These are phyloP conservation scores for Trypanosomatidae sp. DNA, from an alignment of 208 protist genomes.

Conservation along the genomic window DNA sequence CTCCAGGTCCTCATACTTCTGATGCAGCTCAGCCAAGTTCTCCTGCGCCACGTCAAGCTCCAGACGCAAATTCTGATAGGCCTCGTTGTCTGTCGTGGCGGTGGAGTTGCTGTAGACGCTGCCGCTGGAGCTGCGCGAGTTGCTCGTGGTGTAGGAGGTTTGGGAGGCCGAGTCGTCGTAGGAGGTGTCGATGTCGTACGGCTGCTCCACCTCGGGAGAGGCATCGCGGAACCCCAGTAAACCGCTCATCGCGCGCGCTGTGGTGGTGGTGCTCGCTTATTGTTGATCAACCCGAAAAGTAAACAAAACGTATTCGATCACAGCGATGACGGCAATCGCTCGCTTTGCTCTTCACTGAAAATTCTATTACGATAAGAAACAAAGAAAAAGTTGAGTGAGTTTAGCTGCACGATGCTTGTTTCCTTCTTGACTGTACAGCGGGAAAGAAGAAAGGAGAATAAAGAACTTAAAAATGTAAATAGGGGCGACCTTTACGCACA, in stretches of 20 bases:
- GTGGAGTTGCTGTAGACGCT: constrained; percentile 28
- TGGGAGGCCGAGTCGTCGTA: constrained; percentile 31
- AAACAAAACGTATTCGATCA: no score
- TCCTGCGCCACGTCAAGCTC: constrained; percentile 29
- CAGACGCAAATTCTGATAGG: constrained; percentile 22
- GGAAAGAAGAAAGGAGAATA: no score
- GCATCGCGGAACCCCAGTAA: constrained; percentile 5
- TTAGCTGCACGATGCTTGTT: no score
- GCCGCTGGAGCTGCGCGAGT: constrained; percentile 23
- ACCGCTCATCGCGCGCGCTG: not conserved
- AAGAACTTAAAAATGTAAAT: no score
- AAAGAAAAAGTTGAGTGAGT: no score
- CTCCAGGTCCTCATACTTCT: constrained; percentile 33
- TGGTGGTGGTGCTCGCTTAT: not conserved
- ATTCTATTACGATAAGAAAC: no score
- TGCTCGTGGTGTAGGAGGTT: constrained; percentile 31
- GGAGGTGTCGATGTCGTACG: constrained; percentile 18
- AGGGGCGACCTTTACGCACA: no score
- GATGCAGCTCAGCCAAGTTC: constrained; percentile 19
- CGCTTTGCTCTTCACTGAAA: no score
- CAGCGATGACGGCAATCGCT: no score
- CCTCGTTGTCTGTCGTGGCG: constrained; percentile 31
- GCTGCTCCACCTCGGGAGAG: constrained; percentile 15
- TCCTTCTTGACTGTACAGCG: no score
- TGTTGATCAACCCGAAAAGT: not conserved